These are phyloP conservation scores for Gossypium bickii DNA, from an alignment of 345 rosid species.

Conservation along the genomic window DNA sequence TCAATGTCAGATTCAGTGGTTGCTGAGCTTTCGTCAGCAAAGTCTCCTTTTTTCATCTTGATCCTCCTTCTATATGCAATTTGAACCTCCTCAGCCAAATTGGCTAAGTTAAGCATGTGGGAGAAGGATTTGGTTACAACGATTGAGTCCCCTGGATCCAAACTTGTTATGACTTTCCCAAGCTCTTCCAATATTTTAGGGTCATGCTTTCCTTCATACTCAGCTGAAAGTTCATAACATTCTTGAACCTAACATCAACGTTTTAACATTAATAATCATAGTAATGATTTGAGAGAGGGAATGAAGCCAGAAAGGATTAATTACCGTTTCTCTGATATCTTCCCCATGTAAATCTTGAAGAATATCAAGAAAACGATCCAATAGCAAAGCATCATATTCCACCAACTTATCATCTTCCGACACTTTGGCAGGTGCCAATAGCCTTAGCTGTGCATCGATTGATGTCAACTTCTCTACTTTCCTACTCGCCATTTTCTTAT, in stretches of 20 bases:
- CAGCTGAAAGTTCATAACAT: slow-evolving; percentile 89
- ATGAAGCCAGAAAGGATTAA: not conserved
- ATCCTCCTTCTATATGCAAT: slow-evolving; percentile 78
- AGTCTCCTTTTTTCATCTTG: slow-evolving; percentile 84
- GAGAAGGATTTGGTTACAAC: slow-evolving; percentile 82
- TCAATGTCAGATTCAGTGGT: slow-evolving; percentile 92
- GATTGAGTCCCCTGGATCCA: slow-evolving; percentile 93
- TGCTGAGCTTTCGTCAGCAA: slow-evolving; percentile 70
- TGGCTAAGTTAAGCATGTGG: slow-evolving; percentile 95
- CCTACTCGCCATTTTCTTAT: slow-evolving; percentile 39
- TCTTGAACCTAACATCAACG: slow-evolving; percentile 74
- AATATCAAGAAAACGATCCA: slow-evolving; percentile 94
- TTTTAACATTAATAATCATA: too few relatives aligned
- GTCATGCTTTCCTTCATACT: slow-evolving; percentile 79
- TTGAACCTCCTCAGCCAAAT: slow-evolving; percentile 96
- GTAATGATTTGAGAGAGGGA: not conserved
- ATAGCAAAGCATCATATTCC: slow-evolving; percentile 83
- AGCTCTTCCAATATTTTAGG: slow-evolving; percentile 80
- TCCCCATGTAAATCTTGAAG: slow-evolving; percentile 93
- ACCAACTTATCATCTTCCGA: slow-evolving; percentile 92
- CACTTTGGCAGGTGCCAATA: slow-evolving; percentile 80
- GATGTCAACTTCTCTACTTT: slow-evolving; percentile 84
- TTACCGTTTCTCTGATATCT: slow-evolving; percentile 81
- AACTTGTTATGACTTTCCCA: slow-evolving; percentile 71
- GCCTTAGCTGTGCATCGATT: slow-evolving; percentile 89